These are phyloP conservation scores for Isabelozyma heimii DNA, from an alignment of 805 yeast species.

Conservation along the genomic window DNA sequence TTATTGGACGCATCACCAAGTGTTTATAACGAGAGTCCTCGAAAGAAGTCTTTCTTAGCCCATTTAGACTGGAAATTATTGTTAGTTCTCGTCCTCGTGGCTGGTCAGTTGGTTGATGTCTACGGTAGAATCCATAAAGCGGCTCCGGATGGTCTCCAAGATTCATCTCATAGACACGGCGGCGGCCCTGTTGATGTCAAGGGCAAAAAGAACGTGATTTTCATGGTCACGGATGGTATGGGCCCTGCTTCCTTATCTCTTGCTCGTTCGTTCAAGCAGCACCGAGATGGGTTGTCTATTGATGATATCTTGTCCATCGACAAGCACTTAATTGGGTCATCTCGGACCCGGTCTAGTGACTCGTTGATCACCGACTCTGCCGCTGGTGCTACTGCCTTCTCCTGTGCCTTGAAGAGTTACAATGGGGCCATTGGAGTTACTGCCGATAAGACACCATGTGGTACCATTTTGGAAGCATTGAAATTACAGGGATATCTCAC, in stretches of 20 bases:
- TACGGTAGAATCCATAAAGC: not conserved
- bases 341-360: constrained; percentile 76
- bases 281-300: constrained; percentile 48
- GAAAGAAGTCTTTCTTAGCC: constrained; percentile 2
- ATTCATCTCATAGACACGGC: not conserved
- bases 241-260: constrained; percentile 85
- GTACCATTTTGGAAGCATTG: constrained; percentile 84
- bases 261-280: constrained; percentile 73
- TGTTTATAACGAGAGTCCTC: not conserved
- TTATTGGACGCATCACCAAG: not conserved
- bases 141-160: not conserved
- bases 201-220: constrained; percentile 71
- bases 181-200: constrained; percentile 9
- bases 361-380: constrained; percentile 91
- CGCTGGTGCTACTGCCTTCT: constrained; percentile 94
- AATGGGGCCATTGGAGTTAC: constrained; percentile 92
- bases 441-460: constrained; percentile 70
- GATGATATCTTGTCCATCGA: constrained; percentile 64
- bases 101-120: constrained; percentile 1
- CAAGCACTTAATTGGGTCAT: constrained; percentile 71
- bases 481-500: constrained; percentile 78
- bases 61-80: not conserved
- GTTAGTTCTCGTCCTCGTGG: constrained; percentile 3
- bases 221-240: constrained; percentile 94
- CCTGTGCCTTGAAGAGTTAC: constrained; percentile 79